Base-by-base conservation (phyloP, 2,329 filamentous ascomycete species). In the Ophiostoma perfectum region DNA sequence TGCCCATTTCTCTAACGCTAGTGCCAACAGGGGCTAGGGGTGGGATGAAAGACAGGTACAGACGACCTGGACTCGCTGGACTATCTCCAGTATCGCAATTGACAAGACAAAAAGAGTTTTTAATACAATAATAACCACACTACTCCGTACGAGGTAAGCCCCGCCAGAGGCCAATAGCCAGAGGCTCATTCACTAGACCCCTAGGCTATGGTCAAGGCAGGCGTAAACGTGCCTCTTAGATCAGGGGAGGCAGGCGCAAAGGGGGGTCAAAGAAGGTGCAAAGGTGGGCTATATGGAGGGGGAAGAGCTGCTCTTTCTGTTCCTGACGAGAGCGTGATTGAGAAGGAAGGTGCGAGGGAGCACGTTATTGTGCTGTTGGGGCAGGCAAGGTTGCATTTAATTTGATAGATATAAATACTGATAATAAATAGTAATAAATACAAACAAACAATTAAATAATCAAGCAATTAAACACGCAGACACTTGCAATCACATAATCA, bases 181-280 rank as follows among this genome's bases (percentile, higher is more conserved):
- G 49, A 55, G 49, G 49, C 49, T 55, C 49, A 55, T 27, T 49
- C 47, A 18, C 12, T 49, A 14, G 8, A n/a, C 14, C 27, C 1
- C 2, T 27, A 27, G 2, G 2, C 27, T 27, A 27, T 27, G 27
- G 27, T 27, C 27, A 27, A 27, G 27, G 27, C n/a, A 27, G 49
- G n/a, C n/a, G 49, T 27, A 18, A 11, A 55, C 6, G 49, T 27
- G 49, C 49, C 49, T 55, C 49, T 55, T 27, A 55, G 49, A 55
- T 55, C 49, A 55, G 49, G 49, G 49, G 49, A 55, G 49, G 49
- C n/a, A 27, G 49, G 49, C 49, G 49, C 49, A 55, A 55, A 55
- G 49, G n/a, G 49, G 49, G n/a, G 49, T 18, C 9, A 55, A 55
- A 18, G 49, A 18, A 18, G 49, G 49, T 55, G 18, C 6, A 7